Percentiles rank a stretch among this genome's conserved stretches.
phyloP scores from a whole-genome alignment of 805 yeast genomes.

The Candida vartiovaarae region DNA sequence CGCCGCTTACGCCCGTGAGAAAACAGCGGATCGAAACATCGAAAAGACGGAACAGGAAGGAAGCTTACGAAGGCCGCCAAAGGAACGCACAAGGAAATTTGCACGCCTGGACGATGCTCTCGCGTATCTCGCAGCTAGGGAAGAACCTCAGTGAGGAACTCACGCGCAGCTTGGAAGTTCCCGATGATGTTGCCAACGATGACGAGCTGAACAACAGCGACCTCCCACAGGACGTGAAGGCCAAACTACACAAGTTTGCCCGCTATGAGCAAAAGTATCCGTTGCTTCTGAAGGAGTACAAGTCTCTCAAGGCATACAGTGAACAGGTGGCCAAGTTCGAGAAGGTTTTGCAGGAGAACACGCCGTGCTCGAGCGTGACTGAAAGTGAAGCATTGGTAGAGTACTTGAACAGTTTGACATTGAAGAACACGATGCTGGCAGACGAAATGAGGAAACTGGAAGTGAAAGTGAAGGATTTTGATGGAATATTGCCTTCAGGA shows the following conservation, averaged over 20 bases:
- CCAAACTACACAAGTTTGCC: slow-evolving; percentile 64
- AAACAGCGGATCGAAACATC: too few relatives aligned
- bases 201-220: slow-evolving; percentile 3
- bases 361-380: slow-evolving; percentile 70
- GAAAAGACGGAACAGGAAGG: too few relatives aligned
- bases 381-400: slow-evolving; percentile 68
- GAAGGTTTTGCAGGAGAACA: slow-evolving; percentile 61
- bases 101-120: slow-evolving; percentile 5
- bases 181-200: slow-evolving; percentile 1
- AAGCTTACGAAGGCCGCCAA: background rate
- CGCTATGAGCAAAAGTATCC: slow-evolving; percentile 94
- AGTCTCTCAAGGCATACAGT: slow-evolving; percentile 63
- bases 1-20: too few relatives aligned
- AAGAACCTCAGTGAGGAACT: slow-evolving; percentile 61
- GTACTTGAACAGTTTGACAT: slow-evolving; percentile 55
- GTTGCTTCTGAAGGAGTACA: slow-evolving; percentile 73
- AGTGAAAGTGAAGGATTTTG: background rate
- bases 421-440: slow-evolving; percentile 53
- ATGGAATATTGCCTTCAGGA: background rate
- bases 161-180: slow-evolving; percentile 32
- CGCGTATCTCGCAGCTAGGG: slow-evolving; percentile 48
- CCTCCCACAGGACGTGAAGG: slow-evolving; percentile 48
- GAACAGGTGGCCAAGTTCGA: slow-evolving; percentile 60
- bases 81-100: background rate
- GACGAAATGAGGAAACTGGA: slow-evolving; percentile 50